These are phyloP conservation scores for Penicillium psychrosexuale DNA, from an alignment of 2,329 filamentous ascomycete genomes.

Conservation along the genomic window DNA sequence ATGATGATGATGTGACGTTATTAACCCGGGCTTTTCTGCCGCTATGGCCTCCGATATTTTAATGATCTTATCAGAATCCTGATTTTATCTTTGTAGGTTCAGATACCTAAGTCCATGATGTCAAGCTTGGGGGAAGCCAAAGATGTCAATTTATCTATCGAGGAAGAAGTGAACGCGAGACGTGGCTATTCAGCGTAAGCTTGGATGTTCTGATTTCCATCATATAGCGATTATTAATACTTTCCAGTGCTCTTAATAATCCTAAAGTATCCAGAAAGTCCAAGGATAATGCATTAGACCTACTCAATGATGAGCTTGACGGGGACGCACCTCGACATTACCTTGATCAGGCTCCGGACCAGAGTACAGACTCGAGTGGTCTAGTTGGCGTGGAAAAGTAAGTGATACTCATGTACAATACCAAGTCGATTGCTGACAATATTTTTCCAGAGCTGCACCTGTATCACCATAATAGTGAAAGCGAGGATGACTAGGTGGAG, in stretches of 20 bases:
- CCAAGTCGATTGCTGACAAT: not conserved
- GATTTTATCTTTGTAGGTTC: not conserved
- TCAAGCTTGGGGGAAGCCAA: slow-evolving; percentile 9
- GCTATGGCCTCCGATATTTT: not conserved
- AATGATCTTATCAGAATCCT: not conserved
- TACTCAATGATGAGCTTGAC: slow-evolving; percentile 22
- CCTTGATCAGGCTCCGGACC: slow-evolving; percentile 1
- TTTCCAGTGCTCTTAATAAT: slow-evolving; percentile 15
- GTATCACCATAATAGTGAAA: slow-evolving; percentile 9
- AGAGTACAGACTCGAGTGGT: slow-evolving; percentile 12
- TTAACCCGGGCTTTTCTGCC: not conserved
- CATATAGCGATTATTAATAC: not conserved
- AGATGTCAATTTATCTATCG: slow-evolving; percentile 11
- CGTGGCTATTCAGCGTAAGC: slow-evolving; percentile 23
- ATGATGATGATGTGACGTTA: slow-evolving; percentile 1
- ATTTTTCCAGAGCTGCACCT: slow-evolving; percentile 12
- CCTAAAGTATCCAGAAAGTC: slow-evolving; percentile 22
- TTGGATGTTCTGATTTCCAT: not conserved
- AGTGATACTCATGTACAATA: not conserved
- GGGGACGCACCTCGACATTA: slow-evolving; percentile 17
- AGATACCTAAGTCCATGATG: slow-evolving; percentile 4
- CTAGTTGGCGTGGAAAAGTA: slow-evolving; percentile 20
- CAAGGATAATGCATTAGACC: slow-evolving; percentile 26
- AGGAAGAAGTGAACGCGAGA: slow-evolving; percentile 19
- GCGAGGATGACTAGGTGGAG: not conserved